Conservation (phyloP, 2,329 filamentous ascomycete genomes). For the Cryphonectria radicalis region DNA sequence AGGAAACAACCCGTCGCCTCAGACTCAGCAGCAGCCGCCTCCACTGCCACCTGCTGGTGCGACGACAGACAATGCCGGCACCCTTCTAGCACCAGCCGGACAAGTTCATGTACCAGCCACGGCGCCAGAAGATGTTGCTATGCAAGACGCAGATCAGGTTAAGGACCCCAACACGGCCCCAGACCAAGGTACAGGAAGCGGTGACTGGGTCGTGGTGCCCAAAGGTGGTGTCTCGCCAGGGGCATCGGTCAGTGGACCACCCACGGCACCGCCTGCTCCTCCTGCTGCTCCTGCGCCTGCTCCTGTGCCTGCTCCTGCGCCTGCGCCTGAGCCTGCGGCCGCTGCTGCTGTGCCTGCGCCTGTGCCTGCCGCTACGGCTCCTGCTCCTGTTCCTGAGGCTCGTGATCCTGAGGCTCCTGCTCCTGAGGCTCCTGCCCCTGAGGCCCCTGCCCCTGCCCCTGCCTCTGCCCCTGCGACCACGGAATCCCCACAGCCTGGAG, state of each 20-base stretch:
- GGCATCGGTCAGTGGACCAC: constrained; percentile 16
- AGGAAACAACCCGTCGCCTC: constrained; percentile 64
- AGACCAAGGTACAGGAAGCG: constrained; percentile 56
- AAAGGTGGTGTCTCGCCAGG: constrained; percentile 57
- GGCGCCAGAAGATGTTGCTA: constrained; percentile 43
- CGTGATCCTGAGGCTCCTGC: too few species aligned
- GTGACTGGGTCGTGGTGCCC: constrained; percentile 77
- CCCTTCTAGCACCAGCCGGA: constrained; percentile 46
- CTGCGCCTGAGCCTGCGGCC: too few species aligned
- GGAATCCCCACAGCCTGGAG: constrained; percentile 38
- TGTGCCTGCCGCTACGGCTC: too few species aligned
- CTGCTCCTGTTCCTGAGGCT: too few species aligned
- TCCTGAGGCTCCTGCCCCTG: too few species aligned
- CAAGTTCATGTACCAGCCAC: constrained; percentile 33
- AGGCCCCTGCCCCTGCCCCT: too few species aligned
- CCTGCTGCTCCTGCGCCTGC: neutral
- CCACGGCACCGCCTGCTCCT: constrained; percentile 33
- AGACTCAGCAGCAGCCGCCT: constrained; percentile 64
- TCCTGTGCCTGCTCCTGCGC: too few species aligned
- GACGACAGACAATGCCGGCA: constrained; percentile 57
- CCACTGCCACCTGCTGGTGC: constrained; percentile 58
- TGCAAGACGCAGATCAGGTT: constrained; percentile 43
- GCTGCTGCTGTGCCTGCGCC: too few species aligned
- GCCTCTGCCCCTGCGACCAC: neutral
- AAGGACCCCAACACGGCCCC: constrained; percentile 55